A percentile compares a stretch with the other conserved stretches of the same genome.
These are phyloP conservation scores for Ogataea trehaloabstinens DNA, from an alignment of 805 yeast species.

Conservation along the genomic window DNA sequence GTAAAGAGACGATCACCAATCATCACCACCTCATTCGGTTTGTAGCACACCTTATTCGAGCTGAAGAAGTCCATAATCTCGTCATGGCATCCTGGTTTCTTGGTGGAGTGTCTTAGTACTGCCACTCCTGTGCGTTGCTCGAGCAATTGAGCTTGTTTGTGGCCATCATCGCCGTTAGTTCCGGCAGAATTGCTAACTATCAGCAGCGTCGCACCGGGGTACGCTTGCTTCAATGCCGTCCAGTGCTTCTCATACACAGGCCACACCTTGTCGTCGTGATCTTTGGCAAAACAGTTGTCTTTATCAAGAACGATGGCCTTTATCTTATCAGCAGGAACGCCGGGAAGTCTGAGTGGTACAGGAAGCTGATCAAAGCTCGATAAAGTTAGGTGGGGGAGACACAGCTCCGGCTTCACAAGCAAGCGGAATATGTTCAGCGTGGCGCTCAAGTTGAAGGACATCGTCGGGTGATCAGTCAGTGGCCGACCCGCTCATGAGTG, in stretches of 20 bases:
- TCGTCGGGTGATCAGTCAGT: too few relatives aligned
- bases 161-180: slow-evolving; percentile 65
- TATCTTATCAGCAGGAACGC: slow-evolving; percentile 35
- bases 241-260: slow-evolving; percentile 63
- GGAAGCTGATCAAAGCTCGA: slow-evolving; percentile 42
- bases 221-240: slow-evolving; percentile 49
- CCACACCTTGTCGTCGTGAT: slow-evolving; percentile 78
- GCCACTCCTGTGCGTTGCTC: slow-evolving; percentile 66
- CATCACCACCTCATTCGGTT: slow-evolving; percentile 69
- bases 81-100: slow-evolving; percentile 76
- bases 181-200: slow-evolving; percentile 96
- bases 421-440: slow-evolving; percentile 65
- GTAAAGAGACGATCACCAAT: slow-evolving; percentile 92
- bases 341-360: slow-evolving; percentile 21
- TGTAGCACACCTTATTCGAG: slow-evolving; percentile 40
- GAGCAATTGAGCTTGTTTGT: slow-evolving; percentile 57
- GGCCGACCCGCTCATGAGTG: too few relatives aligned
- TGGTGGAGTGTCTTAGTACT: slow-evolving; percentile 68
- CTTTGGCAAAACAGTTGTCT: slow-evolving; percentile 91
- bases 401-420: slow-evolving; percentile 59
- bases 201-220: slow-evolving; percentile 62
- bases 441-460: slow-evolving; percentile 60
- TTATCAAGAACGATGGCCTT: slow-evolving; percentile 86
- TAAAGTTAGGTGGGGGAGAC: slow-evolving; percentile 66
- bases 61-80: slow-evolving; percentile 66